phyloP scores from a whole-genome alignment of 495 filamentous ascomycete genomes.

The Hypoxylon fuscum region DNA sequence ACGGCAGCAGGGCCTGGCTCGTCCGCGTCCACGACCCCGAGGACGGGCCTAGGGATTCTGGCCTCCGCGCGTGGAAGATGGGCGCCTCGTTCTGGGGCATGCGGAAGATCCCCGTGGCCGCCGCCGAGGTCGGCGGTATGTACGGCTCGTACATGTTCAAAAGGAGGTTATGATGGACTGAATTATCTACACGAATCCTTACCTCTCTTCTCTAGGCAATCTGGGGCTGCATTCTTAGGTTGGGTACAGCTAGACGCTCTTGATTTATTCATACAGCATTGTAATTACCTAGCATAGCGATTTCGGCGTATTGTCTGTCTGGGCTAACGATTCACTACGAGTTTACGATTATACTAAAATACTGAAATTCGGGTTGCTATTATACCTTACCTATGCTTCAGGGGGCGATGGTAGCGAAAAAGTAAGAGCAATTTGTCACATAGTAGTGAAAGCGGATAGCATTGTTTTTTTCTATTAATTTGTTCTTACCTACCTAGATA shows the following conservation, averaged over 20 bases:
- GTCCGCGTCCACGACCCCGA: conserved; percentile 61
- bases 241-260: neutral
- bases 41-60: conserved; percentile 52
- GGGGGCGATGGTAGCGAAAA: conserved; percentile 2
- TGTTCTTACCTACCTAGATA: neutral
- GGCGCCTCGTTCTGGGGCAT: conserved; percentile 89
- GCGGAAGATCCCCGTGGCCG: conserved; percentile 82
- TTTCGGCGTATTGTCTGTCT: conserved; percentile 6
- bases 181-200: neutral
- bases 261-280: neutral
- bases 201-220: conserved; percentile 6
- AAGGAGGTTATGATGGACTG: conserved; percentile 51
- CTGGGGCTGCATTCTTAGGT: neutral
- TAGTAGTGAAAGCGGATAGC: conserved; percentile 26
- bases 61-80: conserved; percentile 82
- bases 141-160: conserved; percentile 88
- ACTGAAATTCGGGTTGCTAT: conserved; percentile 23
- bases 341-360: conserved; percentile 14
- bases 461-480: conserved; percentile 13
- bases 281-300: conserved; percentile 32
- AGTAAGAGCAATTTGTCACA: conserved; percentile 16
- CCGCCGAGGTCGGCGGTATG: conserved; percentile 82
- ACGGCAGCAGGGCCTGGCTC: conserved; percentile 71
- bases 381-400: conserved; percentile 3
- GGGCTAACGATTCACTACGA: conserved; percentile 22